Evolutionary conservation across 2,329 filamentous ascomycete genomes (phyloP).

Genomic region (Verticillium longisporum): DNA sequence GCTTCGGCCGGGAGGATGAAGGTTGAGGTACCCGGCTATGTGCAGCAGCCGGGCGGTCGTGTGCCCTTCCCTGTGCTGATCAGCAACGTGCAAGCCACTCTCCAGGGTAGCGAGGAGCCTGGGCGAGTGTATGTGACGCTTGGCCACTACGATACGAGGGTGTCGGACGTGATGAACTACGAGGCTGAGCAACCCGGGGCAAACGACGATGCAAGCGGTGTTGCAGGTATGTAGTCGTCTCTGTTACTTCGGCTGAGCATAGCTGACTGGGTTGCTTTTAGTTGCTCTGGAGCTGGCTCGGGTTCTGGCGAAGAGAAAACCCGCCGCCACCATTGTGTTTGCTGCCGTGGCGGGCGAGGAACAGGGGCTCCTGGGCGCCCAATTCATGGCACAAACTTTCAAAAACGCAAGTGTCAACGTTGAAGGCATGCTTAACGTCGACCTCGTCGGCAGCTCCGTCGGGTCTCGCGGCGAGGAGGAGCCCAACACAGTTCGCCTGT

Average conservation of each 20-base stretch:
- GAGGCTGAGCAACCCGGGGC: slow-evolving; percentile 47
- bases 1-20: slow-evolving; percentile 41
- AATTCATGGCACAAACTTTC: slow-evolving; percentile 44
- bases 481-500: slow-evolving; percentile 46
- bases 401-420: slow-evolving; percentile 45
- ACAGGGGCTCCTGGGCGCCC: slow-evolving; percentile 45
- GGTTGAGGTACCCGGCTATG: slow-evolving; percentile 43
- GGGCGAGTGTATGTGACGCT: slow-evolving; percentile 45
- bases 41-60: slow-evolving; percentile 37
- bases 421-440: slow-evolving; percentile 51
- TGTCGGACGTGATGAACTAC: slow-evolving; percentile 43
- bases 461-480: slow-evolving; percentile 37
- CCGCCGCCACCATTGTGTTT: slow-evolving; percentile 47
- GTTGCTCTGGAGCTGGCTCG: slow-evolving; percentile 49
- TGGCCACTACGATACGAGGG: slow-evolving; percentile 49
- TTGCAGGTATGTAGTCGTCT: slow-evolving; percentile 17
- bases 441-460: slow-evolving; percentile 46
- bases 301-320: slow-evolving; percentile 38
- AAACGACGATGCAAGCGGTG: slow-evolving; percentile 50
- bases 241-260: neutral
- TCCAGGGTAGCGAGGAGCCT: slow-evolving; percentile 40
- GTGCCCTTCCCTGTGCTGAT: slow-evolving; percentile 45
- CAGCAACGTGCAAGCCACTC: slow-evolving; percentile 44
- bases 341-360: slow-evolving; percentile 52
- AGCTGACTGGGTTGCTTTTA: slow-evolving; percentile 12